Percentiles rank a stretch among this genome's conserved stretches.
These are phyloP conservation scores for Xylariaceae sp. DNA, from an alignment of 2,329 filamentous ascomycete genomes.

Conservation along the genomic window DNA sequence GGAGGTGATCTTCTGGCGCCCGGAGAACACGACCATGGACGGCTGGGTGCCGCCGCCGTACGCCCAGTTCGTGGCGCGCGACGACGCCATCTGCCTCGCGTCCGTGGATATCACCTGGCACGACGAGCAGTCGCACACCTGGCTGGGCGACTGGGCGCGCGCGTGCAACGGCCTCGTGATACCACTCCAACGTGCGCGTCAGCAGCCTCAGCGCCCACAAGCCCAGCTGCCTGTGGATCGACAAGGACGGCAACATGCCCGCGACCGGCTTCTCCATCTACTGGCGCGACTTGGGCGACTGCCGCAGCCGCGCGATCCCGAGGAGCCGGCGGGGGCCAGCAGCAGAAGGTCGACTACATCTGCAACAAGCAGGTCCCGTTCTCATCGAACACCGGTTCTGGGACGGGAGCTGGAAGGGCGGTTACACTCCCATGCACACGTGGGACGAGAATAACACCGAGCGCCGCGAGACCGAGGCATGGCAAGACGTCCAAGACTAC, in stretches of 20 bases:
- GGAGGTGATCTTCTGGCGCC: constrained; percentile 13
- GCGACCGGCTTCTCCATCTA: constrained; percentile 24
- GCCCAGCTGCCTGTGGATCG: constrained; percentile 19
- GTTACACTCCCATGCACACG: too few species aligned
- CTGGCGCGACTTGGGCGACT: too few species aligned
- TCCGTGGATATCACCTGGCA: constrained; percentile 13
- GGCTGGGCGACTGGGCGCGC: constrained; percentile 19
- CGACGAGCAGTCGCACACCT: constrained; percentile 13
- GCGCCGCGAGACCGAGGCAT: constrained; percentile 12
- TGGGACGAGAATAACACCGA: too few species aligned
- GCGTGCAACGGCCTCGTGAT: constrained; percentile 17
- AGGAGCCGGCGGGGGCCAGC: constrained; percentile 1
- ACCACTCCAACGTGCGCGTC: constrained; percentile 17
- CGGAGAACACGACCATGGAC: constrained; percentile 8
- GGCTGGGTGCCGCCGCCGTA: constrained; percentile 19
- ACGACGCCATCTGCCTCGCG: constrained; percentile 20
- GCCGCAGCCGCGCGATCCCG: constrained; percentile 6
- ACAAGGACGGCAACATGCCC: constrained; percentile 15
- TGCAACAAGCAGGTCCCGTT: constrained; percentile 13
- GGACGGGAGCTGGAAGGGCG: too few species aligned
- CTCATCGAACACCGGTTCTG: too few species aligned
- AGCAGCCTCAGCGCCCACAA: constrained; percentile 4
- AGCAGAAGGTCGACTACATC: constrained; percentile 10
- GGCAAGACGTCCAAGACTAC: constrained; percentile 3
- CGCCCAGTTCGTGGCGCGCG: constrained; percentile 19